Evolutionary conservation across 2,329 filamentous ascomycete species (phyloP), one percentile per base, ranked within the genome.

Genomic region (Pestalotiopsis sp.): DNA sequence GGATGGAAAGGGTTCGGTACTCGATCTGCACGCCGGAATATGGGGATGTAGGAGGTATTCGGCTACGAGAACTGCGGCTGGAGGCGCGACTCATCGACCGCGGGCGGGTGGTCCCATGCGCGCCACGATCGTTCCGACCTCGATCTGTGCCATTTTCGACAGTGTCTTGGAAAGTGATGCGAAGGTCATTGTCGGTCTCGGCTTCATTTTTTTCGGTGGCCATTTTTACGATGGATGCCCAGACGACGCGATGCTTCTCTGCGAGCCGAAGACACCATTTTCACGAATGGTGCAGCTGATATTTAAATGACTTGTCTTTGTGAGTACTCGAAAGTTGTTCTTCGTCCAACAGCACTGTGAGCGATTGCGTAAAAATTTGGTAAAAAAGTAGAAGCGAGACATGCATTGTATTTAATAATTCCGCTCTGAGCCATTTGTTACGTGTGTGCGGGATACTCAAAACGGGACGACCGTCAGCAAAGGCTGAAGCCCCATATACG

Each of bases 1-100:
- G 79, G 67, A 82, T 81, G 59, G 80, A 82, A 4, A 82, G 71
- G 17, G 80, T 81, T n/a, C 80, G 80, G 69, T 82, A 82, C 67
- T 80, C 78, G 66, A 83, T 83, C 52, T 78, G 81, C 3, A 80
- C 73, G 36, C 79, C 80, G 1, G 77, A 76, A 71, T 80, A 80
- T 0, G 79, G 79, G 4, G 78, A 77, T 0, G 76, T 69, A 11
- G 79, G 70, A 27, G 64, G 69, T 20, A 66, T 36, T 11, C 69
- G 67, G 59, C 65, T 69, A 4, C 69, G 64, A 14, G 68, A 68
- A 45, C 69, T 73, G 58, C 69, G 72, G 64, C 66, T 71, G 17
- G 76, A 73, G 23, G 76, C 75, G 36, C 75, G 73, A 64, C 73
- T 75, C 57, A 64, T n/a, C 7, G 71, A 72, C n/a, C 61, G 66